Percentiles rank a stretch among this genome's conserved stretches.
These are phyloP conservation scores for Amyloporia xantha DNA, from an alignment of 768 basidiomycete species.

Conservation along the genomic window DNA sequence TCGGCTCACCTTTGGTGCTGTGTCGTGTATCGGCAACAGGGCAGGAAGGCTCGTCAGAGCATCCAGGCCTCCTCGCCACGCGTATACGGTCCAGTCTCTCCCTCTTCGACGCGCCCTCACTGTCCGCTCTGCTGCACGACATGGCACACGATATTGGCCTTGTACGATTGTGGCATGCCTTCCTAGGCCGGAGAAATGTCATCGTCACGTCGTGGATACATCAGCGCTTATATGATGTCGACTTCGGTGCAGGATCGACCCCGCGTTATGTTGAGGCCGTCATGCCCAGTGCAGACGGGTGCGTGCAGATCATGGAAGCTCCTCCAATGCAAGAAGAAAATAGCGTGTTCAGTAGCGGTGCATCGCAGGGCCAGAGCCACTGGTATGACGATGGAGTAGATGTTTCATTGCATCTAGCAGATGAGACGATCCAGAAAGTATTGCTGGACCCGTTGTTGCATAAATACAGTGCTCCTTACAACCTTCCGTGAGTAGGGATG, in stretches of 20 bases:
- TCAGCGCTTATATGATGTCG: constrained; percentile 27
- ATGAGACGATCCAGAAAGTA: constrained; percentile 3
- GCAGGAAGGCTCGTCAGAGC: constrained; percentile 4
- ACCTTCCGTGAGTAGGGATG: too few relatives aligned
- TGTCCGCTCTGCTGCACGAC: constrained; percentile 29
- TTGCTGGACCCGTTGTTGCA: constrained; percentile 4
- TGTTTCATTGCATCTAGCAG: constrained; percentile 5
- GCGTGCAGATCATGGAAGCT: constrained; percentile 27
- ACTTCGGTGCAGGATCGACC: constrained; percentile 24
- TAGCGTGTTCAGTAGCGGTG: background rate
- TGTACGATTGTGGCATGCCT: constrained; percentile 29
- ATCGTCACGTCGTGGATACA: constrained; percentile 31
- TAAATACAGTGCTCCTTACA: constrained; percentile 2
- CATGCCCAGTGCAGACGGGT: constrained; percentile 30
- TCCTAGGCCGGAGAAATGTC: constrained; percentile 26
- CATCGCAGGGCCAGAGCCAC: background rate
- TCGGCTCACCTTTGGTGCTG: constrained; percentile 31
- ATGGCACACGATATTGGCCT: constrained; percentile 26
- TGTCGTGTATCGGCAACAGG: constrained; percentile 18
- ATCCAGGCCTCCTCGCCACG: constrained; percentile 19
- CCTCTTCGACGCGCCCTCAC: constrained; percentile 19
- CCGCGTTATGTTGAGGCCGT: constrained; percentile 26
- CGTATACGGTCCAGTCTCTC: constrained; percentile 23
- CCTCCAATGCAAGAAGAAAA: background rate
- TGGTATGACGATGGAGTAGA: constrained; percentile 12